Percentiles rank a stretch among this genome's conserved stretches.
Conservation (phyloP, 2,329 filamentous ascomycete species). For the Grosmannia clavigera region DNA sequence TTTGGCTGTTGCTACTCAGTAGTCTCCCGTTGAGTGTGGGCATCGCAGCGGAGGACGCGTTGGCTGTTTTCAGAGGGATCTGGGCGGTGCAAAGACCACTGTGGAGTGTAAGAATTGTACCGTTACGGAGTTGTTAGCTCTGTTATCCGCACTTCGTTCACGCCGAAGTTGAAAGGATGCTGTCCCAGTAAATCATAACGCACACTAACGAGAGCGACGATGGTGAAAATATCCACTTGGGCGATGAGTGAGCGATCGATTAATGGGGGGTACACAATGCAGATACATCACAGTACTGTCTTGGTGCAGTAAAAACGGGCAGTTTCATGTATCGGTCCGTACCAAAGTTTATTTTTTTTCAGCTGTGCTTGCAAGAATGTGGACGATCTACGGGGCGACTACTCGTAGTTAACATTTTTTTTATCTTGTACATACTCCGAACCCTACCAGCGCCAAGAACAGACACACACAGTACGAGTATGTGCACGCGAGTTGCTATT, state of each 20-base stretch:
- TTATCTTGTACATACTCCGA: neutral
- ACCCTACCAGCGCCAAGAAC: neutral
- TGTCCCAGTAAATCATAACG: neutral
- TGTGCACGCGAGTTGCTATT: neutral
- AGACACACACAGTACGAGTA: neutral
- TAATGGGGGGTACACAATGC: neutral
- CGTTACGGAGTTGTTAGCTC: neutral
- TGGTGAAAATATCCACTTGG: conserved; percentile 1
- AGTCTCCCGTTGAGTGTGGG: neutral
- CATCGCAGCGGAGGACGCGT: neutral
- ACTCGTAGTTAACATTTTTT: neutral
- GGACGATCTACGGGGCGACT: neutral
- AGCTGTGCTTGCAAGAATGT: neutral
- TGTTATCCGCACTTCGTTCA: neutral
- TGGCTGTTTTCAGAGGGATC: neutral
- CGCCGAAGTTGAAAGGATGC: neutral
- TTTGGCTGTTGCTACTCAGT: neutral
- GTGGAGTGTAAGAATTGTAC: neutral
- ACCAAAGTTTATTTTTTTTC: neutral
- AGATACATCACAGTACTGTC: neutral
- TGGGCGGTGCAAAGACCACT: neutral
- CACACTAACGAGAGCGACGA: neutral
- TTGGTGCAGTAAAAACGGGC: neutral
- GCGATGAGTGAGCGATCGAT: neutral
- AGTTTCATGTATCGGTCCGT: neutral